Percentiles rank a stretch among this genome's conserved stretches.
Conservation (phyloP, 345 rosid genomes). For the Populus davidiana region DNA sequence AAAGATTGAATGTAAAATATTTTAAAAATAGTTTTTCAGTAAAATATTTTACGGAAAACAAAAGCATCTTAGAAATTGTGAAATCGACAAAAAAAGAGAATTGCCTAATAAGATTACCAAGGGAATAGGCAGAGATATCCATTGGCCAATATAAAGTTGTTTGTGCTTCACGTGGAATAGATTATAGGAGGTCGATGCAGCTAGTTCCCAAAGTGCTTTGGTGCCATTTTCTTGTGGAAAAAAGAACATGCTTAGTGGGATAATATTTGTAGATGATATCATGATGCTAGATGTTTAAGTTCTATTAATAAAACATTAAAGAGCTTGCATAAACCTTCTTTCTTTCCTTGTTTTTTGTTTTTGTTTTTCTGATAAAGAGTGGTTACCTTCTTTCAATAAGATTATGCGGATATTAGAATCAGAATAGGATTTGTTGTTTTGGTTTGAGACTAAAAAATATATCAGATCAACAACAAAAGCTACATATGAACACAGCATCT, state of each 20-base stretch:
- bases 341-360: not conserved
- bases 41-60: too few species aligned
- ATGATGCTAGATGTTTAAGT: not conserved
- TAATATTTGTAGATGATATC: not conserved
- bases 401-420: not conserved
- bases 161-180: slow-evolving; percentile 9
- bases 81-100: slow-evolving; percentile 18
- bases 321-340: not conserved
- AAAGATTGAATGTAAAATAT: too few species aligned
- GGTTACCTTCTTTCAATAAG: not conserved
- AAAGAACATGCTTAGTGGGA: not conserved
- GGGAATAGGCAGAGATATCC: slow-evolving; percentile 37
- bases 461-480: not conserved
- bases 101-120: slow-evolving; percentile 18
- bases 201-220: slow-evolving; percentile 15
- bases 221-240: slow-evolving; percentile 13
- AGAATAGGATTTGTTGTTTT: not conserved
- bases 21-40: too few species aligned
- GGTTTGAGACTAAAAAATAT: not conserved
- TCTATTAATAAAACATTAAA: not conserved
- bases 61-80: slow-evolving; percentile 25
- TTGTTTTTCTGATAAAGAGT: not conserved
- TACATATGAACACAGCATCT: not conserved
- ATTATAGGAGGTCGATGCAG: slow-evolving; percentile 17
- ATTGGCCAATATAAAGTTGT: slow-evolving; percentile 39